Percentiles rank a stretch among this genome's conserved stretches.
These are phyloP conservation scores for Rhododendron ovatum DNA, from an alignment of 148 eudicot species.

Conservation along the genomic window DNA sequence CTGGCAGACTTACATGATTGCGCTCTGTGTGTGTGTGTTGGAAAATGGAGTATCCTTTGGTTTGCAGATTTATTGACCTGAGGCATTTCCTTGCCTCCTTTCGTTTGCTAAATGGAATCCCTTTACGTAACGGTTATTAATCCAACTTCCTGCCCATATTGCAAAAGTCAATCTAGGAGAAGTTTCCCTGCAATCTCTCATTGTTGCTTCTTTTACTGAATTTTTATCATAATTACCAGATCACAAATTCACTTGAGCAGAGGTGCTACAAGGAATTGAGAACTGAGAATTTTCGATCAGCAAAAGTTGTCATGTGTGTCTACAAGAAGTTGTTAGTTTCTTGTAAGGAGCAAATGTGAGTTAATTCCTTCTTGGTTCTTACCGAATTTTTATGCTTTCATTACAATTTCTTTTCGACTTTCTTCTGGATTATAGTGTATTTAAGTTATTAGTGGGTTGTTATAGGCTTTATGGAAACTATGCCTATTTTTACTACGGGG, in stretches of 20 bases:
- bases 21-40: background rate
- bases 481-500: background rate
- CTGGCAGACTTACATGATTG: background rate
- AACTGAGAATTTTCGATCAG: slow-evolving; percentile 54
- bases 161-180: background rate
- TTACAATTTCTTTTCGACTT: background rate
- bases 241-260: slow-evolving; percentile 77
- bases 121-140: background rate
- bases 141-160: background rate
- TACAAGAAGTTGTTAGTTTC: slow-evolving; percentile 71
- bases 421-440: background rate
- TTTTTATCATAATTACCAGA: slow-evolving; percentile 40
- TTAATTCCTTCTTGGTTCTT: slow-evolving; percentile 8
- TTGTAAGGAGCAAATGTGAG: slow-evolving; percentile 97
- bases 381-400: background rate
- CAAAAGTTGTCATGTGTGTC: slow-evolving; percentile 67
- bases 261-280: slow-evolving; percentile 89
- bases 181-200: background rate
- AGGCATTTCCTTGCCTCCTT: slow-evolving; percentile 3
- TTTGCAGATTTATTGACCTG: background rate
- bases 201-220: background rate
- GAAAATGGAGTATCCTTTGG: background rate
- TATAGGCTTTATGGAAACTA: background rate
- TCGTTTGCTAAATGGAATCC: background rate
- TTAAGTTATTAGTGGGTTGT: background rate